Conservation (phyloP, 2,329 filamentous ascomycete genomes). For the Xylaria sp. region DNA sequence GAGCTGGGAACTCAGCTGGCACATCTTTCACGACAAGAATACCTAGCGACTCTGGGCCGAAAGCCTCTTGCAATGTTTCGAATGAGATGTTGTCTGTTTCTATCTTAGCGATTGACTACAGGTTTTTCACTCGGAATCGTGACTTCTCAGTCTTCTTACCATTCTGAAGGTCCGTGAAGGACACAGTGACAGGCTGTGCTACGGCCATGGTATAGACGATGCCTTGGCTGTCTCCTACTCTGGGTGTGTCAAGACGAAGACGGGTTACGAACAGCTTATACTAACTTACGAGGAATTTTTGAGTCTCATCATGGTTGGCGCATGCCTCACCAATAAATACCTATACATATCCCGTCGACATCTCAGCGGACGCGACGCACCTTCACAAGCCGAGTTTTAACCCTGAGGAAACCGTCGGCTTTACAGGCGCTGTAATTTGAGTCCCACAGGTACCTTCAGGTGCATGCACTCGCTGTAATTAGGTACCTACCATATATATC, state of each 20-base stretch:
- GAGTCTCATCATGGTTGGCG: no score
- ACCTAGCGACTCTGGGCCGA: slow-evolving; percentile 83
- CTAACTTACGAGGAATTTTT: no score
- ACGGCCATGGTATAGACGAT: slow-evolving; percentile 37
- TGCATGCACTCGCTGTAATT: not conserved
- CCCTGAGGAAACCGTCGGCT: slow-evolving; percentile 30
- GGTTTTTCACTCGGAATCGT: not conserved
- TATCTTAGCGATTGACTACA: slow-evolving; percentile 4
- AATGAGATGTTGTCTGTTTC: slow-evolving; percentile 60
- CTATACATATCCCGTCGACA: no score
- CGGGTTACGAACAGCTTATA: no score
- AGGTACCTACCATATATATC: no score
- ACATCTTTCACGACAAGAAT: slow-evolving; percentile 92
- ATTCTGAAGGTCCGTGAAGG: slow-evolving; percentile 54
- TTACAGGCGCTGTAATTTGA: slow-evolving; percentile 3
- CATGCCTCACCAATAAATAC: no score
- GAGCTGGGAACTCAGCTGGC: slow-evolving; percentile 61
- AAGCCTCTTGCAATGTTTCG: slow-evolving; percentile 67
- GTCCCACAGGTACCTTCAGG: no score
- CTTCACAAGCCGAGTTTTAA: not conserved
- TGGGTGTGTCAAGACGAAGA: not conserved
- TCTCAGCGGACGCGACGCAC: no score
- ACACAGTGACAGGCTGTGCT: slow-evolving; percentile 56
- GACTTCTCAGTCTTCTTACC: slow-evolving; percentile 38
- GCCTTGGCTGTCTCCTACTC: not conserved